phyloP scores from a whole-genome alignment of 2,329 filamentous ascomycete species.

The Chrysosphaeria jannelii region DNA sequence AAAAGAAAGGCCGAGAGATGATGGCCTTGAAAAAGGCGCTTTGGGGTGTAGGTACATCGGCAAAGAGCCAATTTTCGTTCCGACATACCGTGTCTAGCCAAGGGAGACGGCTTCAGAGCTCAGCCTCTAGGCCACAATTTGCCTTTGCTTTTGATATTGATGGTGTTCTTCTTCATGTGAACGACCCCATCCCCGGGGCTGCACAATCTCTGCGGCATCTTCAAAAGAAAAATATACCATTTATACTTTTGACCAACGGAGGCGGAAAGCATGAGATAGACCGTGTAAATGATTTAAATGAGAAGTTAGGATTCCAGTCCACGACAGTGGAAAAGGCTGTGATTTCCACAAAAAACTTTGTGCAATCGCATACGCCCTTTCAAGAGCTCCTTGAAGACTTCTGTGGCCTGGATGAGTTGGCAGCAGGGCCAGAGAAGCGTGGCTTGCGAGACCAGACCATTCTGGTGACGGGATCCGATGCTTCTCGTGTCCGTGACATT shows the following conservation, averaged over 20 bases:
- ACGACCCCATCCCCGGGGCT: slow-evolving; percentile 51
- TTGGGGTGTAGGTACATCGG: too few relatives aligned
- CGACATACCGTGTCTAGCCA: too few relatives aligned
- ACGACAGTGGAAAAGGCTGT: slow-evolving; percentile 62
- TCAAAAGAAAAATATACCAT: slow-evolving; percentile 47
- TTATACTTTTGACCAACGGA: slow-evolving; percentile 87
- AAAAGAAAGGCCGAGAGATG: too few relatives aligned
- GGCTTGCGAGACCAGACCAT: slow-evolving; percentile 31
- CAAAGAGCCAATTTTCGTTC: too few relatives aligned
- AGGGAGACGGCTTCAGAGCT: too few relatives aligned
- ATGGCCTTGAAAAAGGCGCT: too few relatives aligned
- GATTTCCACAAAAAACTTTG: slow-evolving; percentile 37
- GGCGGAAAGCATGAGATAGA: slow-evolving; percentile 59
- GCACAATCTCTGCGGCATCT: slow-evolving; percentile 42
- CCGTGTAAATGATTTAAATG: slow-evolving; percentile 37
- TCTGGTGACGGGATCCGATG: slow-evolving; percentile 41
- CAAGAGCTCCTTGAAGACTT: slow-evolving; percentile 22
- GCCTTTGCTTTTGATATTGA: slow-evolving; percentile 34
- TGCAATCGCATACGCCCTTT: slow-evolving; percentile 83
- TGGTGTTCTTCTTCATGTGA: slow-evolving; percentile 70
- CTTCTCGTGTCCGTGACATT: slow-evolving; percentile 36
- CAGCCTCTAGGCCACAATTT: too few relatives aligned
- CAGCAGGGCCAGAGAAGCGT: slow-evolving; percentile 7
- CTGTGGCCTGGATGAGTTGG: slow-evolving; percentile 2
- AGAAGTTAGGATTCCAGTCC: slow-evolving; percentile 41